A percentile compares a stretch with the other conserved stretches of the same genome.
phyloP scores from a whole-genome alignment of 2,329 filamentous ascomycete species.

The Aspergillus awamori region DNA sequence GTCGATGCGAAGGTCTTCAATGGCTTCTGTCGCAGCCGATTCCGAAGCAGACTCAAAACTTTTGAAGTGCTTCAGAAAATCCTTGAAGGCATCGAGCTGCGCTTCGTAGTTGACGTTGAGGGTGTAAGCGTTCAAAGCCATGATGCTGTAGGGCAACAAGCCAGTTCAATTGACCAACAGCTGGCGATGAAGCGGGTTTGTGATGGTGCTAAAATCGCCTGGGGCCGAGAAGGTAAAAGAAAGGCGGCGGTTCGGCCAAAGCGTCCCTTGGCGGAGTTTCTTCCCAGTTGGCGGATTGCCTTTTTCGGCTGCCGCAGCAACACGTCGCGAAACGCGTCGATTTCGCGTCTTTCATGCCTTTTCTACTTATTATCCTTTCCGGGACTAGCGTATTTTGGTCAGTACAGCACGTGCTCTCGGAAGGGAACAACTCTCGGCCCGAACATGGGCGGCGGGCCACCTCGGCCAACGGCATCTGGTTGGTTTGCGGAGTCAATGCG shows the following conservation, averaged over 20 bases:
- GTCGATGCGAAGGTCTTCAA: slow-evolving; percentile 82
- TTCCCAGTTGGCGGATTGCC: slow-evolving; percentile 12
- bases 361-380: slow-evolving; percentile 19
- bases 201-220: slow-evolving; percentile 14
- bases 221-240: slow-evolving; percentile 15
- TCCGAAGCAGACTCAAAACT: slow-evolving; percentile 65
- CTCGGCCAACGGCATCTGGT: slow-evolving; percentile 29
- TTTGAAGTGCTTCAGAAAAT: slow-evolving; percentile 89
- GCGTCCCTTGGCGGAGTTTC: not conserved
- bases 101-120: slow-evolving; percentile 82
- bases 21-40: slow-evolving; percentile 72
- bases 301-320: slow-evolving; percentile 19
- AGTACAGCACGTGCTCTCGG: slow-evolving; percentile 29
- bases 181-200: slow-evolving; percentile 21
- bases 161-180: slow-evolving; percentile 24
- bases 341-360: slow-evolving; percentile 28
- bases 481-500: slow-evolving; percentile 29
- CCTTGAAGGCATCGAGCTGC: slow-evolving; percentile 79
- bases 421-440: slow-evolving; percentile 39
- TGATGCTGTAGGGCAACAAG: slow-evolving; percentile 47
- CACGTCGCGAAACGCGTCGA: slow-evolving; percentile 34
- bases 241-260: slow-evolving; percentile 9
- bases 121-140: slow-evolving; percentile 83
- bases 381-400: slow-evolving; percentile 11
- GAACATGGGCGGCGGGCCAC: slow-evolving; percentile 20